Base-by-base conservation (phyloP, 768 basidiomycete genomes). In the Auriculariales sp. region DNA sequence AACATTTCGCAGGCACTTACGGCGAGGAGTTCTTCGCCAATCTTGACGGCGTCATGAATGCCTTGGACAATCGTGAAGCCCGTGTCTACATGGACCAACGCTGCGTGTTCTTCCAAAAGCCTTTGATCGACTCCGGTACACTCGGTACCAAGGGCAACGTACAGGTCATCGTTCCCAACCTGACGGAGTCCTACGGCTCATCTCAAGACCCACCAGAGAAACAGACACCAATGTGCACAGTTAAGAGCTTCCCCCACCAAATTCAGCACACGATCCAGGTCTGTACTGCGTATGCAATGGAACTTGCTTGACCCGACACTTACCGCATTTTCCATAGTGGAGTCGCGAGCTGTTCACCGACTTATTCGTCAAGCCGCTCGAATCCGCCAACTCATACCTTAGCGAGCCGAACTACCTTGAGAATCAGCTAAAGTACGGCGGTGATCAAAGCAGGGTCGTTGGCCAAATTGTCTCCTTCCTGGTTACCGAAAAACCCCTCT, bases 201-300 rank as follows among this genome's bases (percentile, higher is more conserved):
- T 97, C 93, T 12, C 95, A 98, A 66, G 95, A 99, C 62, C 95
- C 95, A 39, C 95, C 95, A 7, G 95, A 99, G 69, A 98, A 95
- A 66, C 85, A 93, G 61, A 82, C 92, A 1, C 87, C 95, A 22
- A 88, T 87, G 24, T 99, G 95, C 65, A 99, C 95, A 1, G 84
- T 98, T 63, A 98, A 97, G 71, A 97, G 89, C 67, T 99, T 98
- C 77, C 95, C 95, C 9, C 93, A 99, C 62, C 84, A 85, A 24
- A 98, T 98, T 58, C 83, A 89, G 56, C 95, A 99, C 67, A 95
- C 92, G 5, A 99, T 99, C 52, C 91, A 97, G 73, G 89, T 87
- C 49, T 28, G 74, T 61, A n/a, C n/a, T n/a, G n/a, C n/a, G n/a
- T n/a, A n/a, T n/a, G n/a, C n/a, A n/a, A n/a, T 2, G 29, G 15